phyloP scores from a whole-genome alignment of 202 grass and related monocot genomes.

The Tripidium arundinaceum region DNA sequence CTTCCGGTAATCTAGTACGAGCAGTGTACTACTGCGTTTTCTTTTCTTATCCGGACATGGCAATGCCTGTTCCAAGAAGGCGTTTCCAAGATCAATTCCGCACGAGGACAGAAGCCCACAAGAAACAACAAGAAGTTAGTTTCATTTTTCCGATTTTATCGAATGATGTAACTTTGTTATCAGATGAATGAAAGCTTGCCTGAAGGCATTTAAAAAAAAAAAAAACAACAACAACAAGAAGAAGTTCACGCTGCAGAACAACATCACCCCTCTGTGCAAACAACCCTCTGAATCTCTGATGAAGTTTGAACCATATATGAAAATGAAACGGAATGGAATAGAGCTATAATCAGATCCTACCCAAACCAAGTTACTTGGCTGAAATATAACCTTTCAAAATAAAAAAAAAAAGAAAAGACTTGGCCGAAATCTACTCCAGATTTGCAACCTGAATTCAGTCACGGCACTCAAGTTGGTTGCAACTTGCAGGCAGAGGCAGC shows the following conservation, averaged over 20 bases:
- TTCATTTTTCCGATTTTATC: too few relatives aligned
- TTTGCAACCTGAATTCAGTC: neutral
- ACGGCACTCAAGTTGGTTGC: neutral
- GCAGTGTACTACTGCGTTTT: neutral
- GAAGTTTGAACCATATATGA: too few relatives aligned
- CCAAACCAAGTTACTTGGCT: too few relatives aligned
- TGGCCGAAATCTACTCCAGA: neutral
- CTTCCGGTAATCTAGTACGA: neutral
- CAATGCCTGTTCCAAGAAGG: slow-evolving; percentile 21
- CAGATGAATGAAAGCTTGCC: too few relatives aligned
- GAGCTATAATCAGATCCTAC: too few relatives aligned
- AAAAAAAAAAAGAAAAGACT: neutral
- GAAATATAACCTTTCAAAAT: neutral
- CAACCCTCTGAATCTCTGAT: too few relatives aligned
- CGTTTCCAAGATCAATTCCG: neutral
- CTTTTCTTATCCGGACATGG: neutral
- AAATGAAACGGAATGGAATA: too few relatives aligned
- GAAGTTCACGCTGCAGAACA: neutral
- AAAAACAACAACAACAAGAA: too few relatives aligned
- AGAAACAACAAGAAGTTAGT: too few relatives aligned
- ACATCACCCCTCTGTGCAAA: neutral
- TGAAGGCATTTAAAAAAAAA: too few relatives aligned
- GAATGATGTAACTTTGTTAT: too few relatives aligned
- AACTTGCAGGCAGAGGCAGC: neutral
- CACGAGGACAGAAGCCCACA: neutral